Conservation (phyloP, 2,329 filamentous ascomycete genomes). For the Pseudocercospora pini-densiflorae region DNA sequence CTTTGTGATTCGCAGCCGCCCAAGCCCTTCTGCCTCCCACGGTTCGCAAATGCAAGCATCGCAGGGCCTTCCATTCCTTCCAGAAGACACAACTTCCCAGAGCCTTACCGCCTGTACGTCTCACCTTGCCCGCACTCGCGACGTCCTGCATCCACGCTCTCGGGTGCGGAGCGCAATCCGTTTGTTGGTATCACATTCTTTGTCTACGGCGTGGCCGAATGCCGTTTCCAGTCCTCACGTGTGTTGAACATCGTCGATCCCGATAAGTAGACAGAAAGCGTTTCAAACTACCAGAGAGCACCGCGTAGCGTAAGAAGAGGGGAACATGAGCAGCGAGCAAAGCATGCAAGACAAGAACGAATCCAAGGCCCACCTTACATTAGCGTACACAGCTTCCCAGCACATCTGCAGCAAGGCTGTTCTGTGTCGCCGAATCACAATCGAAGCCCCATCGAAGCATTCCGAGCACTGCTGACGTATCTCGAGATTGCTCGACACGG, state of each 20-base stretch:
- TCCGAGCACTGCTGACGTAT: constrained; percentile 8
- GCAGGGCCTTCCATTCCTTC: constrained; percentile 22
- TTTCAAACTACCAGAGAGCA: constrained; percentile 1
- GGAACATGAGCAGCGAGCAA: background rate
- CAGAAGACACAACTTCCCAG: constrained; percentile 12
- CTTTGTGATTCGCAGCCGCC: constrained; percentile 9
- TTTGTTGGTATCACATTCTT: background rate
- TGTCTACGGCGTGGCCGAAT: constrained; percentile 4
- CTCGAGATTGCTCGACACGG: constrained; percentile 10
- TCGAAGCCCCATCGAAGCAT: background rate
- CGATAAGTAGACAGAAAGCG: background rate
- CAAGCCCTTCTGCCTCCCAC: constrained; percentile 1
- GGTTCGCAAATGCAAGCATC: constrained; percentile 5
- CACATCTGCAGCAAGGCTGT: constrained; percentile 1
- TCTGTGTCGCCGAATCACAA: constrained; percentile 6
- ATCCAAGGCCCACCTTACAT: background rate
- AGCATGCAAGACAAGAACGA: background rate
- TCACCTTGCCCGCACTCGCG: background rate
- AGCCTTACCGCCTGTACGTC: background rate
- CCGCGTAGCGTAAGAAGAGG: constrained; percentile 7
- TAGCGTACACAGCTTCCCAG: background rate
- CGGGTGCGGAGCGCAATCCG: background rate
- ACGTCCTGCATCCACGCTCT: background rate
- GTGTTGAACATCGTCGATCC: background rate
- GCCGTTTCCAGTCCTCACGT: background rate